Percentiles rank a stretch among this genome's conserved stretches.
phyloP scores from a whole-genome alignment of 495 filamentous ascomycete genomes.

The Talaromyces proteolyticus region DNA sequence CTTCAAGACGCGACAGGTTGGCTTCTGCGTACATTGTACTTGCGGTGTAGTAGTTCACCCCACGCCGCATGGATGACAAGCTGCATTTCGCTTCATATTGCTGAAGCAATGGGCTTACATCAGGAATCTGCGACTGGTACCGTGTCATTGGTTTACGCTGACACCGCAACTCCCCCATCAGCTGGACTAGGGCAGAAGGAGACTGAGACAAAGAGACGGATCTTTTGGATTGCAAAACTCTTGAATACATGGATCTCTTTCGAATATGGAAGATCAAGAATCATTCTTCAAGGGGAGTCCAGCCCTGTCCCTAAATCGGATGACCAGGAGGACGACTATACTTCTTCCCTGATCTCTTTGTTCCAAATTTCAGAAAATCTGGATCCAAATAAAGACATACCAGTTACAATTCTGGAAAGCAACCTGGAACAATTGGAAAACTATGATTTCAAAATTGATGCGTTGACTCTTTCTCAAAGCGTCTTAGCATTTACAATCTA shows the following conservation, averaged over 20 bases:
- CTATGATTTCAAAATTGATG: background rate
- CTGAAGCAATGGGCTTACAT: conserved; percentile 44
- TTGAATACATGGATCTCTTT: conserved; percentile 17
- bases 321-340: background rate
- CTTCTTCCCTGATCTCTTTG: conserved; percentile 5
- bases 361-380: conserved; percentile 14
- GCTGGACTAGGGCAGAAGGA: background rate
- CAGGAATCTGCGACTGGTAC: conserved; percentile 17
- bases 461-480: conserved; percentile 1
- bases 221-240: conserved; percentile 10
- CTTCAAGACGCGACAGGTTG: conserved; percentile 34
- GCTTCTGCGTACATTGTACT: conserved; percentile 37
- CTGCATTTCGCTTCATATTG: conserved; percentile 43
- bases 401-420: conserved; percentile 3
- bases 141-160: background rate
- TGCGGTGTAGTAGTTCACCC: conserved; percentile 41
- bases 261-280: conserved; percentile 12
- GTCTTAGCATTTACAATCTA: conserved; percentile 12
- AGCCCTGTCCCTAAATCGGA: background rate
- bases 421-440: conserved; percentile 3
- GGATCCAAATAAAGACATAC: conserved; percentile 7
- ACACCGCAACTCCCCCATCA: background rate
- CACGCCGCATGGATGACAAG: conserved; percentile 44
- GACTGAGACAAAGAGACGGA: background rate
- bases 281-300: conserved; percentile 4